Base-by-base conservation (phyloP, 192 early-diverging fungal species). In the Cetraspora pellucida region DNA sequence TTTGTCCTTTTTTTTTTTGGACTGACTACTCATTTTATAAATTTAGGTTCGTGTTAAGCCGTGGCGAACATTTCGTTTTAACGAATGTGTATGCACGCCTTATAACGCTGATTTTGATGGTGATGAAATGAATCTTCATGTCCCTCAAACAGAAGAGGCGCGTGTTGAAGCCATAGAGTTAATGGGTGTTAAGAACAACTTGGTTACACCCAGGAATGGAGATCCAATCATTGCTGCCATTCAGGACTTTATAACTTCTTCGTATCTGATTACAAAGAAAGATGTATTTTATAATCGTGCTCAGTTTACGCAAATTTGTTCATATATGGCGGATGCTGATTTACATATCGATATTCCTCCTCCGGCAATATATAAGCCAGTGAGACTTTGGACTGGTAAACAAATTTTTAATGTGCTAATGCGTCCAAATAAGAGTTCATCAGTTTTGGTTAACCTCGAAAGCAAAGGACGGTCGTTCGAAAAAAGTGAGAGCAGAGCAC, bases 91-190 rank as follows among this genome's bases (percentile, higher is more conserved):
- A n/a, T 98, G 97, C 82, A 92, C 94, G 17, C 98, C 97, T 43
- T 99, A 98, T 80, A 99, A 99, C 82, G 98, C 98, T 47, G 98
- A 98, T 90, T 98, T 98, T 78, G 98, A 99, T 76, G 98, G 98
- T 77, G 98, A 99, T 81, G 98, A 99, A 82, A 99, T 99, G 98
- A 99, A 99, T 80, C 84, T 99, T 82, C 98, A 99, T 83, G 91
- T 99, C 5, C 98, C 98, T 30, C 98, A 99, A 84, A 98, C 98
- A 1, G 97, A 99, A 81, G 98, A 99, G 85, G 97, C 98, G 1
- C 89, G 95, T 16, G 90, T 96, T 10, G 98, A 99, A 81, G 97
- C 97, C 0, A 93, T 95, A 75, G 91, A 95, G 79, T 83, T 99
- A 58, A 96, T 98, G 95, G 96, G 96, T 28, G 92, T 95, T 57